Base-by-base conservation (phyloP, 1,284 basidiomycete genomes). In the Veloboletus limbatus region DNA sequence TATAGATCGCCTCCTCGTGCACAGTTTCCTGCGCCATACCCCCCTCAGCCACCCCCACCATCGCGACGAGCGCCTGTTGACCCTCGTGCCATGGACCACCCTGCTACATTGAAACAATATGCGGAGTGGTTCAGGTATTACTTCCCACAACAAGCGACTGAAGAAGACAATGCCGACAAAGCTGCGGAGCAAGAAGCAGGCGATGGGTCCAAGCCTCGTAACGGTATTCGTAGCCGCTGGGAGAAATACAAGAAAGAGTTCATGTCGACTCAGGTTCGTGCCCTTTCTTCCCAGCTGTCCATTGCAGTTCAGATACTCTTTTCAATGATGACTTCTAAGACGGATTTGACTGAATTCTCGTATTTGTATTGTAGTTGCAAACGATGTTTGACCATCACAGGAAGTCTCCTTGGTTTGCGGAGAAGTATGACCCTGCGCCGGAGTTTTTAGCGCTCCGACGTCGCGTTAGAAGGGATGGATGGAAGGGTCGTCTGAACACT, bases 181-280 rank as follows among this genome's bases (percentile, higher is more conserved):
- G 85, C 74, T 52, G 86, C 87, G 11, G 87, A 88, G 56, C 81
- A 82, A 63, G 85, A 88, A 61, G 87, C 87, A 10, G 85, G 81
- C 21, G 82, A 88, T 60, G 88, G 85, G 45, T 73, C 81, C 43
- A 81, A 88, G 68, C 82, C 90, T 56, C 79, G 87, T 47, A 85
- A 92, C 64, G 85, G 86, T 40, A 88, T 89, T 63, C 81, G 79
- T 67, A 66, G 77, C 52, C 80, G 81, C 42, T 96, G 92, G 81
- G 92, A 95, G 68, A 88, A 89, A 60, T 95, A 95, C 66, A 89
- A 92, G 69, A 92, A 92, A 66, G 86, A 90, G 45, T 94, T 92
- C 62, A 73, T 82, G 45, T 83, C 83, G 34, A 77, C 79, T 50
- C 92, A 95, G 85, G 92, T 93, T 59, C 72, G 85, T 72, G 54